Conservation (phyloP, 305 asterid species). For the Fraxinus nigra region DNA sequence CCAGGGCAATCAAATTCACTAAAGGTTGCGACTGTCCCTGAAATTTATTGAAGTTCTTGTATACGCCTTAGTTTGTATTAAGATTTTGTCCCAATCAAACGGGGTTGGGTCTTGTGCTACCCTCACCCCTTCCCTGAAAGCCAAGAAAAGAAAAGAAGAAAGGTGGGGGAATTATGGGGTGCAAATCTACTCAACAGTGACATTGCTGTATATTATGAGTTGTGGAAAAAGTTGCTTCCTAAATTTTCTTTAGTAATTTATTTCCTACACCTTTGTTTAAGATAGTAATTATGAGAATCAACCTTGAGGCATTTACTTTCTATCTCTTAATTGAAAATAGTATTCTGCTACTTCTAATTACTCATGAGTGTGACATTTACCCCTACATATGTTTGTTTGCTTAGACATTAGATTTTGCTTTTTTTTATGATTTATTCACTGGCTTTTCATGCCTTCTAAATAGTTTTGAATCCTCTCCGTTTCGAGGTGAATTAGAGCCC, state of each 20-base stretch:
- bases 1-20: slow-evolving; percentile 93
- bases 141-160: not conserved
- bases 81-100: not conserved
- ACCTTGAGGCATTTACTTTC: not conserved
- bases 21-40: slow-evolving; percentile 49
- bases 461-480: not conserved
- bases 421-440: not conserved
- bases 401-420: not conserved
- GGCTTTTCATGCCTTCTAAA: not conserved
- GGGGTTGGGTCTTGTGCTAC: not conserved
- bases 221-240: not conserved
- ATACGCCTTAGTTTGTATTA: not conserved
- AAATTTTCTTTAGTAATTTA: not conserved
- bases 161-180: not conserved
- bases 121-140: not conserved
- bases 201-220: not conserved
- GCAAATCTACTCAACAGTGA: not conserved
- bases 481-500: not conserved
- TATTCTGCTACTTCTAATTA: not conserved
- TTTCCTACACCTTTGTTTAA: not conserved
- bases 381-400: not conserved
- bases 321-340: not conserved
- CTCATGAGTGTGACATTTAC: not conserved
- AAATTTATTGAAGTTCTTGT: not conserved
- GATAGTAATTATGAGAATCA: not conserved